These are phyloP conservation scores for Euclidium syriacum DNA, from an alignment of 345 rosid species.

Conservation along the genomic window DNA sequence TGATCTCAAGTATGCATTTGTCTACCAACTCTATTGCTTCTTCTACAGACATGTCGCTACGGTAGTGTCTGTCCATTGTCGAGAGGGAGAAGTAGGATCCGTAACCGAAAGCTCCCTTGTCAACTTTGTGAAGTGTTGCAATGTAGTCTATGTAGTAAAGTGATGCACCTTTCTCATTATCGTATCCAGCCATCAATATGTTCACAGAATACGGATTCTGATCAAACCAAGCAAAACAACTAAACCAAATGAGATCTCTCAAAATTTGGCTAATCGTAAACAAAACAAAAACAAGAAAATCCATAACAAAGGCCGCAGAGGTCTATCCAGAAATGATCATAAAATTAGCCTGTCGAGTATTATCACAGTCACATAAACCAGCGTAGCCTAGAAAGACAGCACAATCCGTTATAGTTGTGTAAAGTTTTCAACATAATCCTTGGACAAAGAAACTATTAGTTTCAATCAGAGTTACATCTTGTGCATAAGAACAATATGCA, in stretches of 20 bases:
- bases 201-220: constrained; percentile 91
- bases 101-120: constrained; percentile 93
- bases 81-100: constrained; percentile 88
- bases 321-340: not conserved
- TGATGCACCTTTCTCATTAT: constrained; percentile 87
- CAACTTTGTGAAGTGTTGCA: constrained; percentile 93
- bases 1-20: constrained; percentile 83
- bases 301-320: not conserved
- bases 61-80: constrained; percentile 95
- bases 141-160: constrained; percentile 95
- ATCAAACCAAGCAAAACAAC: not conserved
- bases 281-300: not conserved
- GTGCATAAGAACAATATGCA: not conserved
- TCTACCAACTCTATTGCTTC: constrained; percentile 82
- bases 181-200: constrained; percentile 88
- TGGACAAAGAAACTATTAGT: not conserved
- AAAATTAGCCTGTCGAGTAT: not conserved
- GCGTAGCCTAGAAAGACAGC: not conserved
- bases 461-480: not conserved
- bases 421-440: not conserved
- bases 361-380: not conserved
- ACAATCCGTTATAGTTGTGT: not conserved
- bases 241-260: not conserved
- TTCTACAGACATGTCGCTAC: constrained; percentile 81
- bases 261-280: not conserved